A percentile compares a stretch with the other conserved stretches of the same genome.
Conservation (phyloP, 352 stramenopile genomes). For the Pythium aphanidermatum region DNA sequence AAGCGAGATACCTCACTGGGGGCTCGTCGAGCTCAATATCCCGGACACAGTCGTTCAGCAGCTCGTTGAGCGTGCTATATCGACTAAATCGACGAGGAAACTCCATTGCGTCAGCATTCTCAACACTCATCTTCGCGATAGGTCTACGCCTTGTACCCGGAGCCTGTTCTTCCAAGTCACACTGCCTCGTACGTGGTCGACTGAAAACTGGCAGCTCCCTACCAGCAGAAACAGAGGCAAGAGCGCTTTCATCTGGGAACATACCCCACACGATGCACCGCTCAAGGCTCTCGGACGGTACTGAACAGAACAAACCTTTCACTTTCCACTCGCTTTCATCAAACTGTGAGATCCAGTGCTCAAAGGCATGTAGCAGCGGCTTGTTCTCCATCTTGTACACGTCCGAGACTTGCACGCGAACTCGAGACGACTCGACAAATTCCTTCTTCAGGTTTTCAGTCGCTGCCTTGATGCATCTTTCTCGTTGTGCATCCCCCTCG, state of each 20-base stretch:
- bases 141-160: constrained; percentile 18
- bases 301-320: constrained; percentile 69
- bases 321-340: constrained; percentile 32
- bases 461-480: constrained; percentile 56
- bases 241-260: constrained; percentile 16
- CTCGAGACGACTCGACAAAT: constrained; percentile 25
- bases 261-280: constrained; percentile 60
- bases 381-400: constrained; percentile 83
- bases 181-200: constrained; percentile 3
- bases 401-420: constrained; percentile 50
- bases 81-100: constrained; percentile 68
- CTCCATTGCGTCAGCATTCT: constrained; percentile 8
- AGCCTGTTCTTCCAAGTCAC: background rate
- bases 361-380: constrained; percentile 48
- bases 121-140: constrained; percentile 5
- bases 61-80: constrained; percentile 63
- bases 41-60: background rate
- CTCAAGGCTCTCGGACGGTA: constrained; percentile 50
- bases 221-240: background rate
- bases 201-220: constrained; percentile 30
- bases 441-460: constrained; percentile 61
- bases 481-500: constrained; percentile 38
- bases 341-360: constrained; percentile 27
- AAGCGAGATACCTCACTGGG: constrained; percentile 36
- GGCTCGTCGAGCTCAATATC: background rate